These are phyloP conservation scores for Colletotrichum euphorbiae DNA, from an alignment of 2,329 filamentous ascomycete genomes.

Conservation along the genomic window DNA sequence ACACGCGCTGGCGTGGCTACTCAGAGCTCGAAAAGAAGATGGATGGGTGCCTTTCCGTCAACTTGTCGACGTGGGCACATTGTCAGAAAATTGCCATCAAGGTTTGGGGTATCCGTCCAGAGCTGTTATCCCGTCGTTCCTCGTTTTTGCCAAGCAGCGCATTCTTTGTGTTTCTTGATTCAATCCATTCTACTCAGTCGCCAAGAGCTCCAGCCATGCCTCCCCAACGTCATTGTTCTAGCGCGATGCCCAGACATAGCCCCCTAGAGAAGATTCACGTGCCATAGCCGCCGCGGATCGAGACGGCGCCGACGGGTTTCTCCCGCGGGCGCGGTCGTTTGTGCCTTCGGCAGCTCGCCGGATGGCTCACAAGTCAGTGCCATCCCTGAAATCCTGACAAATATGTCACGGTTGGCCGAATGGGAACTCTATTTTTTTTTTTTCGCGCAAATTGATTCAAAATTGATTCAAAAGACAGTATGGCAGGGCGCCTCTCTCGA, in stretches of 20 bases:
- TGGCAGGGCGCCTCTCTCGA: conserved; percentile 22
- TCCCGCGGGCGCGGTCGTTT: conserved; percentile 14
- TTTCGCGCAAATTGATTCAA: conserved; percentile 11
- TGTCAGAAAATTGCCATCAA: conserved; percentile 2
- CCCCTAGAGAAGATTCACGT: conserved; percentile 26
- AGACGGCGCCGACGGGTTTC: conserved; percentile 16
- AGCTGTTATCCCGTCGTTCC: not conserved
- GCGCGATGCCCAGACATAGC: conserved; percentile 13
- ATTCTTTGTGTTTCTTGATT: conserved; percentile 23
- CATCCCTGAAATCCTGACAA: conserved; percentile 7
- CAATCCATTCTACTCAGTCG: conserved; percentile 21
- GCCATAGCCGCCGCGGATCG: conserved; percentile 15
- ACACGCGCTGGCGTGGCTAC: too few relatives aligned
- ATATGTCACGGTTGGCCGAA: not conserved
- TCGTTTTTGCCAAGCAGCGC: not conserved
- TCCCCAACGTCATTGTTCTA: conserved; percentile 8
- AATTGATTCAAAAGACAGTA: not conserved
- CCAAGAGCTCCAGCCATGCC: conserved; percentile 27
- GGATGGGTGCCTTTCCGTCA: conserved; percentile 9
- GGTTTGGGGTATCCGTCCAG: not conserved
- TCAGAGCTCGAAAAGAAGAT: too few relatives aligned
- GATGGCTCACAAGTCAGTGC: conserved; percentile 4
- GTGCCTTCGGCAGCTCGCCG: conserved; percentile 19
- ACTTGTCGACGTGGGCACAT: not conserved
- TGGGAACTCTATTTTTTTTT: conserved; percentile 25